phyloP scores from a whole-genome alignment of 805 yeast genomes.

The Kuraishia borneana region DNA sequence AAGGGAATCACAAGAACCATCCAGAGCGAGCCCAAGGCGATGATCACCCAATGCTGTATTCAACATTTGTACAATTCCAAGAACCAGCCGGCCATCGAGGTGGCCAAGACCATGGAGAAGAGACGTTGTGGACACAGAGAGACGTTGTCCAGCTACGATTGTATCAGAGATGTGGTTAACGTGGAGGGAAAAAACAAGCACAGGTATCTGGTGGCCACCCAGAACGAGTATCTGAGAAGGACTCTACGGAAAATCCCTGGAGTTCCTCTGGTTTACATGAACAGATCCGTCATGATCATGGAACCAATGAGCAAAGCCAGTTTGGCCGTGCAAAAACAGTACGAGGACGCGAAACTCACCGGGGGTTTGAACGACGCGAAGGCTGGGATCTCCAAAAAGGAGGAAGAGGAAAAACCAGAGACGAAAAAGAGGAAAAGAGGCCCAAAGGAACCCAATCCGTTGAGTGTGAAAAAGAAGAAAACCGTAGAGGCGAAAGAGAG shows the following conservation, averaged over 20 bases:
- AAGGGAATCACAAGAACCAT: conserved; percentile 73
- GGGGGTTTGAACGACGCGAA: conserved; percentile 67
- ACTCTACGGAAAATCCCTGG: conserved; percentile 74
- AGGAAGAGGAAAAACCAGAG: conserved; percentile 10
- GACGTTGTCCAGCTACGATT: conserved; percentile 50
- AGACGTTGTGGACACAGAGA: conserved; percentile 77
- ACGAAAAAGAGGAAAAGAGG: conserved; percentile 44
- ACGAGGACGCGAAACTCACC: conserved; percentile 60
- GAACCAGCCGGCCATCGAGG: conserved; percentile 64
- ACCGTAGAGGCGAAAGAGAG: conserved; percentile 8
- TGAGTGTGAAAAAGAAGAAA: conserved; percentile 76
- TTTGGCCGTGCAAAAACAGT: conserved; percentile 28
- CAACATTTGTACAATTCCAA: conserved; percentile 66
- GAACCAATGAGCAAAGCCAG: conserved; percentile 83
- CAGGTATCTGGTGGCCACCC: conserved; percentile 83
- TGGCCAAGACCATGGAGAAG: conserved; percentile 80
- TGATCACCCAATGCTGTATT: conserved; percentile 96
- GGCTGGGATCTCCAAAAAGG: conserved; percentile 28
- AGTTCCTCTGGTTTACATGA: conserved; percentile 78
- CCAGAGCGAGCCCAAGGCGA: conserved; percentile 76
- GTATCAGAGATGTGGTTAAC: conserved; percentile 60
- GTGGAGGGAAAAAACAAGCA: conserved; percentile 77
- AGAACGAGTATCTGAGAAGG: conserved; percentile 59
- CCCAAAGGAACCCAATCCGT: conserved; percentile 80
- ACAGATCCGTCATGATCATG: conserved; percentile 89